phyloP scores from a whole-genome alignment of 1,284 basidiomycete genomes.

The Trichosporon sp. region DNA sequence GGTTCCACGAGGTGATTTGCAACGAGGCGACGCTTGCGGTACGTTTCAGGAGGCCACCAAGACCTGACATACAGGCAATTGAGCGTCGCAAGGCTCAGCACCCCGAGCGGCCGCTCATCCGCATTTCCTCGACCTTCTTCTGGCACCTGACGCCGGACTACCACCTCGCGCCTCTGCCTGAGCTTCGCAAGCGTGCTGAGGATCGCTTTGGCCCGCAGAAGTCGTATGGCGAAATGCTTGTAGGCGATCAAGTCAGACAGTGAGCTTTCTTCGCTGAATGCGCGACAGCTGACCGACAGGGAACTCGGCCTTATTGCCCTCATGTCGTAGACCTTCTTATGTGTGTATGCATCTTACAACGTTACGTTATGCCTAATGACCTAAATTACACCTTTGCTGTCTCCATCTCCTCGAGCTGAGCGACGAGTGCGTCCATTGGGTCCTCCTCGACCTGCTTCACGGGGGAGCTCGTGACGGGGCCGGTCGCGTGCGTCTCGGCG shows the following conservation, averaged over 20 bases:
- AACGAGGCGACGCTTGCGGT: constrained; percentile 71
- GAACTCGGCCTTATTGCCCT: constrained; percentile 77
- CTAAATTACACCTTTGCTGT: constrained; percentile 14
- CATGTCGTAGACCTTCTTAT: constrained; percentile 50
- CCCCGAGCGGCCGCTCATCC: constrained; percentile 74
- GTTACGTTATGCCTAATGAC: background rate
- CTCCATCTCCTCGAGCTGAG: constrained; percentile 67
- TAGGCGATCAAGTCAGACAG: constrained; percentile 79
- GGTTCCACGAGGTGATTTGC: constrained; percentile 85
- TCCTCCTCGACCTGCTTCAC: constrained; percentile 39
- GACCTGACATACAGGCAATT: constrained; percentile 56
- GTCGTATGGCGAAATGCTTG: constrained; percentile 71
- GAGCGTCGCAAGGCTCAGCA: constrained; percentile 57
- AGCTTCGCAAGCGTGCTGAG: constrained; percentile 52
- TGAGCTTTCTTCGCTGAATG: constrained; percentile 49
- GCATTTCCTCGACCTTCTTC: constrained; percentile 90
- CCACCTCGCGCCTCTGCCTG: constrained; percentile 62
- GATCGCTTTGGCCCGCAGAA: constrained; percentile 44
- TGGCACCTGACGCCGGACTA: constrained; percentile 85
- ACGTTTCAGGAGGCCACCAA: constrained; percentile 13
- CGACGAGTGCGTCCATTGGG: constrained; percentile 75
- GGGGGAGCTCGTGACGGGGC: background rate
- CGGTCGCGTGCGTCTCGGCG: background rate
- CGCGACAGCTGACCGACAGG: constrained; percentile 50
- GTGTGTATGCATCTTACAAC: constrained; percentile 4